Evolutionary conservation across 805 yeast species (phyloP).

Genomic region (Candida manassasensis): DNA sequence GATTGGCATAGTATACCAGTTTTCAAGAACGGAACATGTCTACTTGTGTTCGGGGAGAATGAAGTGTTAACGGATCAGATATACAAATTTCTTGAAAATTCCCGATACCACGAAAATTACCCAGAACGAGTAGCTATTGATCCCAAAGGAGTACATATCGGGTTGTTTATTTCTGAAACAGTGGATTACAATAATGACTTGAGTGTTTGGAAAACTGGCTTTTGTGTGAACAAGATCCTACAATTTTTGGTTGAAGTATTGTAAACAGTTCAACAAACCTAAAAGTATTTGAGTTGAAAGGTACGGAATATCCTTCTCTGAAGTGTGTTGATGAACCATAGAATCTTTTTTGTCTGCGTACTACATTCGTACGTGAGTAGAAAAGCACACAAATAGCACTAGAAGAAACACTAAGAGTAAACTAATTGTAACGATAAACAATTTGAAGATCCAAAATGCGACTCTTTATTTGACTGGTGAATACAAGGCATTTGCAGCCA

Average conservation of each 20-base stretch:
- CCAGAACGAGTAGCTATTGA: neutral
- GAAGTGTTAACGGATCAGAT: neutral
- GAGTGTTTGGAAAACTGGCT: neutral
- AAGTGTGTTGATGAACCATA: too few species aligned
- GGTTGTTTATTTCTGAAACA: conserved; percentile 6
- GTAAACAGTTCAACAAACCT: too few species aligned
- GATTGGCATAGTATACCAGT: neutral
- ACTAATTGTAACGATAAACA: too few species aligned
- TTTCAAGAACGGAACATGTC: neutral
- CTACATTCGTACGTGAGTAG: too few species aligned
- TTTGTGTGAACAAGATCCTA: neutral
- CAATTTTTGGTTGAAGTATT: neutral
- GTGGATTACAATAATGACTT: neutral
- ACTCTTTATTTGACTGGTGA: too few species aligned
- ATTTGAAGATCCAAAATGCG: too few species aligned
- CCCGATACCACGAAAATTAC: neutral
- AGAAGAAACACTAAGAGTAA: too few species aligned
- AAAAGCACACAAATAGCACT: too few species aligned
- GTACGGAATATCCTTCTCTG: too few species aligned
- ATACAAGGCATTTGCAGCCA: too few species aligned
- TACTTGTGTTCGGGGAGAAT: neutral
- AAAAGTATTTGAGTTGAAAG: too few species aligned
- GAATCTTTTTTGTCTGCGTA: too few species aligned
- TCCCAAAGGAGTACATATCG: conserved; percentile 5
- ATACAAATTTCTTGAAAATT: conserved; percentile 3